Evolutionary conservation across 805 yeast genomes (phyloP), one percentile per base, ranked within the genome.

Genomic region (Sungouiella thailandica): DNA sequence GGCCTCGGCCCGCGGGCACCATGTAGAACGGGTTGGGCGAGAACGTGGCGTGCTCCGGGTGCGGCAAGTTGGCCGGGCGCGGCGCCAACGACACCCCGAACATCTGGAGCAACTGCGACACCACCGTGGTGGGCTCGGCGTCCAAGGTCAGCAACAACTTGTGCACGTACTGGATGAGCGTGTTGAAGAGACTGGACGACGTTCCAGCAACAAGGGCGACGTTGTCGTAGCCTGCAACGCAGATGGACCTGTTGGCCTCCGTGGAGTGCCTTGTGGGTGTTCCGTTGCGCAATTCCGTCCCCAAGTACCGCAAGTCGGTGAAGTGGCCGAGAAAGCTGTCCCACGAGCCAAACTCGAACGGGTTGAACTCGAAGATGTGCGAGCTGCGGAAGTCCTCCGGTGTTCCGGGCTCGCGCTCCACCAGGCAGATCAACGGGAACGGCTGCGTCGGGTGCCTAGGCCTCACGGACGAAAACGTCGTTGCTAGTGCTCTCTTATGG

Each of bases 291-390:
- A 78, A 48, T 2, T 55, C 35, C 0, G 82, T 60, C 0, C 86
- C 86, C 17, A 80, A 50, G 43, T 68, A 78, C 37, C 64, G 65
- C 25, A 72, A 43, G n/a, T 72, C 64, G 3, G 70, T 58, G 43
- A 80, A 80, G 4, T 74, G 58, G 23, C 62, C 55, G 22, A 72
- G 42, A 25, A 53, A 52, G 10, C 58, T 40, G 41, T 78, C 82
- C 83, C 84, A 80, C 0, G 82, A 75, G 0, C 86, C 86, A 58
- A 78, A 78, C 37, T 80, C 87, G 47, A 55, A 76, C 0, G 84
- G 84, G 10, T 72, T 75, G 43, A 80, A 71, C 51, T 80, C 86
- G 41, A 77, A 69, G 2, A 75, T 39, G 37, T 65, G 70, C 1
- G 80, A 69, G 20, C 53, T 52, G 2, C 46, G n/a, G 29, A 59